A percentile compares a stretch with the other conserved stretches of the same genome.
phyloP scores from a whole-genome alignment of 306 rosid species.

The Argentina anserina region DNA sequence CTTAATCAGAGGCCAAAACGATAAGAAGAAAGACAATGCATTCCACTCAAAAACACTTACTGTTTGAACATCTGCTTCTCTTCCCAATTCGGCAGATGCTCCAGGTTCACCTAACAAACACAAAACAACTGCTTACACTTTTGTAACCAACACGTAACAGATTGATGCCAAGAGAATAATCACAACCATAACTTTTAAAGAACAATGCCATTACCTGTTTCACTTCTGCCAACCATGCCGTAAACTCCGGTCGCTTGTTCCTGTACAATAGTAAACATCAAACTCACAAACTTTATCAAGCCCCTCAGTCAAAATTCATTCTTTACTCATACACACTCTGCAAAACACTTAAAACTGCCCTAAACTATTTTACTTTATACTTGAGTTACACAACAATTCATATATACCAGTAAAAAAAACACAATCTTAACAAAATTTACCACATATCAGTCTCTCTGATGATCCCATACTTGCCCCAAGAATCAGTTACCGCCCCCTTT shows the following conservation, averaged over 20 bases:
- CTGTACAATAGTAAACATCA: slow-evolving; percentile 41
- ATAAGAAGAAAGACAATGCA: background rate
- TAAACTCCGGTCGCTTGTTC: slow-evolving; percentile 95
- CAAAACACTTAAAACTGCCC: background rate
- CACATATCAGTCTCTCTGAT: slow-evolving; percentile 98
- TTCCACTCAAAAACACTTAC: slow-evolving; percentile 41
- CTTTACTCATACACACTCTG: background rate
- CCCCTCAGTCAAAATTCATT: background rate
- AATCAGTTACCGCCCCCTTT: slow-evolving; percentile 81
- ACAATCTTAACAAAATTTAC: slow-evolving; percentile 33
- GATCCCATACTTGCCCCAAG: slow-evolving; percentile 83
- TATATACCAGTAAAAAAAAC: background rate
- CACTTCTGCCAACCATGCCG: slow-evolving; percentile 94
- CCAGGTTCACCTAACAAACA: slow-evolving; percentile 69
- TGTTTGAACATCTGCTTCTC: slow-evolving; percentile 94
- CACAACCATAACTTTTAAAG: background rate
- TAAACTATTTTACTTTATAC: background rate
- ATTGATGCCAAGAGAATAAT: background rate
- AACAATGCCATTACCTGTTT: slow-evolving; percentile 46
- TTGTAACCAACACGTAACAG: background rate
- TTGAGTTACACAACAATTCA: background rate
- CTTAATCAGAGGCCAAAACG: background rate
- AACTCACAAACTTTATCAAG: background rate
- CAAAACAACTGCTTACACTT: slow-evolving; percentile 16
- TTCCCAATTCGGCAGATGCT: slow-evolving; percentile 89